Evolutionary conservation across 108 stramenopile genomes (phyloP), one percentile per base, ranked within the genome.

Genomic region (Aurantiochytrium sp.): DNA sequence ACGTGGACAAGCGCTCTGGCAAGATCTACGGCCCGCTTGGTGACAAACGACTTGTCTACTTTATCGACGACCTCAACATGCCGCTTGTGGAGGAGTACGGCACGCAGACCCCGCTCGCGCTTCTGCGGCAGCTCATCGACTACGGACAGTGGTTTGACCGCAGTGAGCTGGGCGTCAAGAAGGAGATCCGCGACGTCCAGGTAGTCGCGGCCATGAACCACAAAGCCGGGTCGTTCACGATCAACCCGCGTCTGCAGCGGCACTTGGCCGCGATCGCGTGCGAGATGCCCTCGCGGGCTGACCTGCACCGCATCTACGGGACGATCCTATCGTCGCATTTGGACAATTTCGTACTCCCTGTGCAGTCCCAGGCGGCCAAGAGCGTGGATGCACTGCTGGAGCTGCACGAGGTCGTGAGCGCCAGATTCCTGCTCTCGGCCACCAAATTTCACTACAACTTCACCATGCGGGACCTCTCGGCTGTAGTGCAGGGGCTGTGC

Each of bases 21-120:
- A 90, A 89, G 52, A 87, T 59, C 30, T 91, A 89, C 48, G 92
- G 92, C 27, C 92, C 92, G 27, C 88, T 89, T 10, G 55, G 41
- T 10, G 86, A 65, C 34, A 89, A 87, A 34, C 19, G 30, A 4
- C 30, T 89, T 0, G n/a, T 90, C n/a, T 91, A 89, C 34, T 90
- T 93, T 59, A 30, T 93, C 65, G 85, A 92, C 85, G 91, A 92
- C 54, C 30, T 92, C 31, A 92, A 92, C 87, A 87, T 92, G 88
- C 88, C 91, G 24, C 52, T 52, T 32, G 91, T 92, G 27, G 91
- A 92, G 68, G 86, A 85, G 39, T 92, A 90, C 87, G 91, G 91
- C 37, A 92, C 91, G 36, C 91, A 92, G 86, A 90, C 89, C 6
- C 89, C 91, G 39, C 89, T 91, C 45, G 89, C 88, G 4, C 85